Evolutionary conservation across 2,329 filamentous ascomycete species (phyloP), one percentile per base, ranked within the genome.

Genomic region (Claviceps capensis): DNA sequence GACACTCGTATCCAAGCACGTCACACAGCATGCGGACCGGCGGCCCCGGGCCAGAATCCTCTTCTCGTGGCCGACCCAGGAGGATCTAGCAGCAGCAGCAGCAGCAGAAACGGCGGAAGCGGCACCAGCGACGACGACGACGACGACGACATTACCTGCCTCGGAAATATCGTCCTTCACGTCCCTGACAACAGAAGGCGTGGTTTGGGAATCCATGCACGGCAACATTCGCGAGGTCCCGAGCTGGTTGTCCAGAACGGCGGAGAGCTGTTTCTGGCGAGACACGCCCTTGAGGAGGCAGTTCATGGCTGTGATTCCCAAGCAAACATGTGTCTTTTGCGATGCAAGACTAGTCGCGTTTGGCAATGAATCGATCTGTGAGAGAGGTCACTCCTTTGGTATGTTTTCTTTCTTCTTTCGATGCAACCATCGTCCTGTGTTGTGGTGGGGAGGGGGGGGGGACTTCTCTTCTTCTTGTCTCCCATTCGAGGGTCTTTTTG

Each of bases 181-280:
- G 49, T 59, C 56, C 2, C 62, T 76, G 19, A 75, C 74, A n/a
- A 78, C 77, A 2, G 78, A 82, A 60, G 78, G 71, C 0, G 65
- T 66, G 40, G 67, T 76, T 45, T 81, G 77, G 72, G 74, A 80
- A 55, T 78, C 74, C 71, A 77, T 81, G 72, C 81, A 81, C 57
- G 77, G 75, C 17, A 65, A 65, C n/a, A 75, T 74, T 0, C 65
- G 68, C 0, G 65, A 69, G 2, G 72, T 78, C 2, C 66, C 70
- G 0, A 74, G 72, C 4, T 65, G 71, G 22, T 19, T 49, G 64
- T 65, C 16, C 47, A 55, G 17, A 48, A 57, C 6, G 53, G 59
- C 23, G 58, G 61, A 43, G 55, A 48, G 37, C 56, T 50, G 2
- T 26, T 45, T 4, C 53, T 49, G 30, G 0, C 54, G 55, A 22